Base-by-base conservation (phyloP, 73 alveolate species). In the Paramecium sonneborni region DNA sequence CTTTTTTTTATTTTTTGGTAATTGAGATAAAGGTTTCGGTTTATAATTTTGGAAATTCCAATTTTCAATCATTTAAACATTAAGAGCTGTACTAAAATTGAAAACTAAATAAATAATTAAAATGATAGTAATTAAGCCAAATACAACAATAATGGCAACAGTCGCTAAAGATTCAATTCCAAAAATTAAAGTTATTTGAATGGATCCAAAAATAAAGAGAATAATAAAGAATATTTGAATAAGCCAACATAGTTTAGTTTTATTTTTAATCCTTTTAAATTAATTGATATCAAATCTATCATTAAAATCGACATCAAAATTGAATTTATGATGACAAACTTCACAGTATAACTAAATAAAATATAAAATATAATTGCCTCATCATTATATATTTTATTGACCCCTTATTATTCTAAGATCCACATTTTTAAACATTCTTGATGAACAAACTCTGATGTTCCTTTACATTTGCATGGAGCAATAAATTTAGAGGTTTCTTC, bases 401-500 rank as follows among this genome's bases (percentile, higher is more conserved):
- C 87, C 10, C 34, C 58, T 10, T 74, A n/a, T 20, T 86, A 34
- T 21, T 74, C 26, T 68, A 88, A 72, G 24, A 88, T 88, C 94
- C 94, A 88, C 41, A 28, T 58, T 70, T 88, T 88, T 11, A 88
- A 43, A 37, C 94, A 88, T 67, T 88, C 76, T 70, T 88, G 85
- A 46, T 88, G 94, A 2, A 88, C 90, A 23, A 15, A 86, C 10
- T 57, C 38, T 18, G 57, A 38, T 21, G 88, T 39, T 12, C 94
- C 94, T 28, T 76, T 32, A 23, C 94, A 88, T 70, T 88, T 70
- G 21, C 94, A 88, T 23, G 94, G 94, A 38, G 56, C 26, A 4
- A 88, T 67, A 85, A 88, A 88, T 39, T 43, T 76, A 5, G 91
- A 76, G 57, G 56, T n/a, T 70, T 88, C 94, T 43, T 88, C 94